Base-by-base conservation (phyloP, 257 asterid species). In the Misopates orontium region DNA sequence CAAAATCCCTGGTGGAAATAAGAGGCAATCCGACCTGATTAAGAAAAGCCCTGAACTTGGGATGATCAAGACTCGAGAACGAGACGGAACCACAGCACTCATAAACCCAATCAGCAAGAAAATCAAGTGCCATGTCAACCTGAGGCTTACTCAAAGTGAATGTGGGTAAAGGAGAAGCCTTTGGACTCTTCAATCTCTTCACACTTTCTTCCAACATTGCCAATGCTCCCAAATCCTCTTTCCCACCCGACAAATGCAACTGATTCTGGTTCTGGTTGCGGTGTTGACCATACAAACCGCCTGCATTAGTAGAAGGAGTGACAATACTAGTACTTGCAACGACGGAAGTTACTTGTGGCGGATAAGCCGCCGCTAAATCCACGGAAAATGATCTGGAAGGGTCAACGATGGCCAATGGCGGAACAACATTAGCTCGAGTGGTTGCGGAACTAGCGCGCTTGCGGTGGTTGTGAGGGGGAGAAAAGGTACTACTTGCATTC, bases 191-290 rank as follows among this genome's bases (percentile, higher is more conserved):
- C 12, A 94, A 77, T 56, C 87, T 77, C 76, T 94, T 90, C 68
- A 94, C 99, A 61, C 96, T 88, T 44, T 90, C 96, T 63, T 94
- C 92, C 60, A 94, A 58, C 91, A 78, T 88, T 14, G 96, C 99
- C 10, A 94, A 69, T 23, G 98, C 91, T 0, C 96, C 93, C 57
- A 94, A 82, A 72, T 94, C 99, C 62, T 86, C 99, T 66, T 91
- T 90, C 24, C 99, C 99, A 28, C 99, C 99, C 1, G 98, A 90
- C 42, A 94, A 67, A 67, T 83, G 78, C 80, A 82, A 47, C 52
- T 84, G 96, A 71, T 70, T 76, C 49, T 75, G 88, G 40, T 73
- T 83, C 8, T 77, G 88, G 1, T 66, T 77, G 1, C 75, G 83
- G 1, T 70, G 87, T 17, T 75, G 79, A 23, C 68, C 73, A 66